Conservation (phyloP, 768 basidiomycete species). For the Amanita subjunquillea region DNA sequence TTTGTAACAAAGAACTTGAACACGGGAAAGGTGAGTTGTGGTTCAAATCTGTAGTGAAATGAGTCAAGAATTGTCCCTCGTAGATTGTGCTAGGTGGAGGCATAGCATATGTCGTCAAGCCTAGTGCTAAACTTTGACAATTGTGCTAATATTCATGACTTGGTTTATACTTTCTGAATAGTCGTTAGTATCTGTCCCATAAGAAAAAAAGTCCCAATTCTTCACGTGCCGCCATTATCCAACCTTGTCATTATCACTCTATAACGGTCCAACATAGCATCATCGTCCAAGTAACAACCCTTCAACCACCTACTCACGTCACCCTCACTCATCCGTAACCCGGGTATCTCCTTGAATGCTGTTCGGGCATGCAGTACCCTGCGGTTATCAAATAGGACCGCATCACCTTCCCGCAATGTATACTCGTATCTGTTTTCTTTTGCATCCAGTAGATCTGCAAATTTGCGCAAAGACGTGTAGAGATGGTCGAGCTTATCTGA, state of each 20-base stretch:
- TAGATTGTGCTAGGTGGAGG: constrained; percentile 51
- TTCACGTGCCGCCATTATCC: constrained; percentile 4
- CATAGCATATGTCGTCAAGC: constrained; percentile 51
- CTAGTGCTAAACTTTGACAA: constrained; percentile 4
- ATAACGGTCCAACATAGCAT: constrained; percentile 49
- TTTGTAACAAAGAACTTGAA: constrained; percentile 53
- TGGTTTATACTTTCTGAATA: no score
- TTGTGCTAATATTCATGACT: no score
- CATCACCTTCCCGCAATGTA: constrained; percentile 72
- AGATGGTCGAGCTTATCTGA: constrained; percentile 39
- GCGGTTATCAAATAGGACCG: constrained; percentile 87
- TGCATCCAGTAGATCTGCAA: constrained; percentile 47
- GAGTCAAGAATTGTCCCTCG: not conserved
- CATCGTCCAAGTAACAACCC: constrained; percentile 73
- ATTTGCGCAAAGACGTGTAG: constrained; percentile 42
- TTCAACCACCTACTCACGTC: constrained; percentile 79
- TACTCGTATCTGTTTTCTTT: constrained; percentile 45
- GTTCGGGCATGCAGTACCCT: constrained; percentile 82
- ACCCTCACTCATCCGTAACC: constrained; percentile 25
- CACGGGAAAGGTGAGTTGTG: constrained; percentile 40
- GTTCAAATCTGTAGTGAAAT: not conserved
- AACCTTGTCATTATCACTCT: constrained; percentile 36
- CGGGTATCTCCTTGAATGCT: constrained; percentile 46
- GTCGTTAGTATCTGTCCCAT: no score
- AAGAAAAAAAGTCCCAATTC: not conserved